Base-by-base conservation (phyloP, 2,329 filamentous ascomycete species). In the Calonectria pseudoturangicola region DNA sequence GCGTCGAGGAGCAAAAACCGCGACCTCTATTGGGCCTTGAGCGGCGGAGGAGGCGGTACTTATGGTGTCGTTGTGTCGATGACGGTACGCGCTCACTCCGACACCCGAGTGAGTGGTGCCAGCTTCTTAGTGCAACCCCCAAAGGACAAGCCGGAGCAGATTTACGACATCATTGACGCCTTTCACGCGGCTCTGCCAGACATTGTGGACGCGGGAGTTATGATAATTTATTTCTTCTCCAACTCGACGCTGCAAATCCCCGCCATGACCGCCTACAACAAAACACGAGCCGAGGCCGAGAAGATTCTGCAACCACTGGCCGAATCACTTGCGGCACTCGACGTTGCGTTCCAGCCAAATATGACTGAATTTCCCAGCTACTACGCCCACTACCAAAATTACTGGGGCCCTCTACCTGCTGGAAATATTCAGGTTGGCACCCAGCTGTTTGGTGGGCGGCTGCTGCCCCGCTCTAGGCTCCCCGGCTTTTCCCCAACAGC, bases 11-110 rank as follows among this genome's bases (percentile, higher is more conserved):
- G 79, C 0, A 70, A 87, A 33, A 89, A 92, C 72, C 66, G 83
- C 0, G 91, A 93, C 63, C 84, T 93, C 2, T 93, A 90, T 82
- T 93, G 91, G 91, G 92, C 91, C 2, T 82, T 92, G 1, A 85
- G 85, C 48, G 90, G 91, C 2, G 90, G 91, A 1, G 91, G 91
- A 1, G 88, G 87, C 5, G 89, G 90, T 18, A 92, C 86, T n/a
- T 93, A 88, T 74, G 91, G 86, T 4, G 84, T 92, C 2, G 89
- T 92, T 2, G 79, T 87, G 27, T 89, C 88, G 2, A 84, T 92
- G 80, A 92, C 89, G 0, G 83, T 87, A 47, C 89, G 88, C 74
- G 85, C 87, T 0, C 85, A 90, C 77, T 83, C 84, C 0, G 87
- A 88, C 68, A 79, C 3, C 80, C 72, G 81, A 0, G 83, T 87